Conservation (phyloP, 768 basidiomycete species). For the Rickenella mellea region DNA sequence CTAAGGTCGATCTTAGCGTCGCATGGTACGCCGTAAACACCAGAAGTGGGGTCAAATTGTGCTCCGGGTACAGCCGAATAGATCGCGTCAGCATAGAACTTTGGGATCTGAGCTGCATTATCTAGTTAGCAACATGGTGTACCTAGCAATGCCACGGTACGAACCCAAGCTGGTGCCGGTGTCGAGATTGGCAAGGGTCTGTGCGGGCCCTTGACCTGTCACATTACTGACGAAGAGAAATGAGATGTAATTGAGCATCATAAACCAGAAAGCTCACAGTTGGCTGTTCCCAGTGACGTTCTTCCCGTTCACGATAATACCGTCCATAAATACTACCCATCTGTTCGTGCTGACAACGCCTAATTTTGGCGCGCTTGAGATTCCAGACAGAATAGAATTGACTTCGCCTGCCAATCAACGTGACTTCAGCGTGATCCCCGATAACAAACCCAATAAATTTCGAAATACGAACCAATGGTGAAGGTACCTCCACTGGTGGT, state of each 20-base stretch:
- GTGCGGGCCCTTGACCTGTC: not conserved
- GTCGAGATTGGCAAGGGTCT: conserved; percentile 18
- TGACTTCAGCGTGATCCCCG: too few species aligned
- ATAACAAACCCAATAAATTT: too few species aligned
- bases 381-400: not conserved
- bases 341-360: not conserved
- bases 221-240: conserved; percentile 1
- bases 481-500: too few species aligned
- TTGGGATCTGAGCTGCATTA: conserved; percentile 12
- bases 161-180: conserved; percentile 18
- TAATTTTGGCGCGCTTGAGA: conserved; percentile 12
- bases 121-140: too few species aligned
- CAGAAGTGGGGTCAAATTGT: conserved; percentile 10
- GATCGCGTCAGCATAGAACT: conserved; percentile 17
- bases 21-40: conserved; percentile 22
- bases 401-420: too few species aligned
- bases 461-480: too few species aligned
- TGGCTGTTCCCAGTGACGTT: not conserved
- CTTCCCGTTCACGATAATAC: conserved; percentile 4
- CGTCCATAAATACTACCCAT: conserved; percentile 3
- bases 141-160: not conserved
- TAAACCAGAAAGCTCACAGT: not conserved
- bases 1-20: conserved; percentile 15
- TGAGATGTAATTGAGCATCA: not conserved
- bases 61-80: conserved; percentile 21